Base-by-base conservation (phyloP, 352 stramenopile genomes). In the Globisporangium ultimum region DNA sequence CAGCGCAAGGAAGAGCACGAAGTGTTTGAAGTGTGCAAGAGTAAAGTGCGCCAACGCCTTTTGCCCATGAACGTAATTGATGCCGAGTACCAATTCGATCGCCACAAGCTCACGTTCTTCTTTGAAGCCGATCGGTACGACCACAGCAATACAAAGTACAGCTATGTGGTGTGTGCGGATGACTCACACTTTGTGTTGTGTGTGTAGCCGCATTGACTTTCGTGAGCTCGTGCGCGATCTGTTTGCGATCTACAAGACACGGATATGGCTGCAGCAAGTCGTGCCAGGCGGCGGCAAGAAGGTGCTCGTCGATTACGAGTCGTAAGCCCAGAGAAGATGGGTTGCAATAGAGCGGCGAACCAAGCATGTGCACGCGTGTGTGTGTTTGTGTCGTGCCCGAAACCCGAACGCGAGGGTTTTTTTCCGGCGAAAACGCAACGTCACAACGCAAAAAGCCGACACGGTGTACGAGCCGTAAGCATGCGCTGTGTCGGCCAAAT, bases 101-200 rank as follows among this genome's bases (percentile, higher is more conserved):
- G 97, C 55, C 93, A 98, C 82, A 99, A 99, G 73, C 78, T 99
- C 10, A 99, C 96, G 1, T 99, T 99, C 80, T 99, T 98, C 77
- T 99, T 99, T 60, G 92, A 98, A 75, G 96, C 96, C 14, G 93
- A 98, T 63, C 86, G 95, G 85, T 94, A 71, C 15, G 72, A 20
- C 6, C 3, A 7, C n/a, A 49, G 22, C 36, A 5, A 5, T 32
- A 32, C 24, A 6, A 32, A 32, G 24, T 6, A 32, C 24, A 32
- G 24, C 2, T 2, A 32, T 60, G n/a, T n/a, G n/a, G 2, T 20
- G 53, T 36, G 42, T 32, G 60, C 5, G 24, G 24, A 32, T 32
- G 24, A 24, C 53, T 58, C 41, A 51, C 41, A 20, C 14, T 50
- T 28, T 28, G 34, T 13, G 18, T 59, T 53, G 9, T 53, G 17